These are phyloP conservation scores for Phellopilus nigrolimitatus DNA, from an alignment of 1,284 basidiomycete genomes.

Conservation along the genomic window DNA sequence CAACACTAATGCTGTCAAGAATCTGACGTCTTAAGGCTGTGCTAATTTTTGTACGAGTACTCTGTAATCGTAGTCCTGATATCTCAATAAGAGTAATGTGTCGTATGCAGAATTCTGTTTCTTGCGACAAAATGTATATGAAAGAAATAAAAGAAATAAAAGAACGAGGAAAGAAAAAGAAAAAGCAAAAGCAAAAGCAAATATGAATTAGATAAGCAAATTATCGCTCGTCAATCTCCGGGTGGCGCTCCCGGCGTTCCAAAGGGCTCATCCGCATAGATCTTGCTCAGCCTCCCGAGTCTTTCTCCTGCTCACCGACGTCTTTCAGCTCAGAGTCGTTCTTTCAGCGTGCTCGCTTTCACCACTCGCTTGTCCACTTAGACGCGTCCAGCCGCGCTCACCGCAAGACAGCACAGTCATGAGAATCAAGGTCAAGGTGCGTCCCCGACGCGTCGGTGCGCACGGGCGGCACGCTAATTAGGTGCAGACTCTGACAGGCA, in stretches of 20 bases:
- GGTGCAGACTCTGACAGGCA: slow-evolving; percentile 86
- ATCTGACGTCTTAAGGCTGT: too few relatives aligned
- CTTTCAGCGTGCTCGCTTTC: not conserved
- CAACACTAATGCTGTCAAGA: too few relatives aligned
- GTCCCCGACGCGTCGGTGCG: not conserved
- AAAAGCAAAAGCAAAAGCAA: not conserved
- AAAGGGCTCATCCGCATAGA: not conserved
- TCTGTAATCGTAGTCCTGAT: too few relatives aligned
- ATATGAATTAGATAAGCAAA: slow-evolving; percentile 4
- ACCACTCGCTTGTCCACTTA: not conserved
- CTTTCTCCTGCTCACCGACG: too few relatives aligned
- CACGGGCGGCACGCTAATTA: slow-evolving; percentile 16
- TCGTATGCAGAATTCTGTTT: too few relatives aligned
- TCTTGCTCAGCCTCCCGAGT: not conserved
- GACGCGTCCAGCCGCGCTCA: not conserved
- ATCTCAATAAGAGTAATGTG: too few relatives aligned
- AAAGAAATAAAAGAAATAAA: too few relatives aligned
- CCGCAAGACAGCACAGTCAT: slow-evolving; percentile 36
- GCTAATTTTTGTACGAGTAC: too few relatives aligned
- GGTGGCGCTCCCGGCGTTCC: not conserved
- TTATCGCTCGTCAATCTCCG: slow-evolving; percentile 15
- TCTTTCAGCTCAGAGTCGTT: not conserved
- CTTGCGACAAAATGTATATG: too few relatives aligned
- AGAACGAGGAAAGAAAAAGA: not conserved
- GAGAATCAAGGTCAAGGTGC: slow-evolving; percentile 83